A percentile compares a stretch with the other conserved stretches of the same genome.
These are phyloP conservation scores for Solanum verrucosum DNA, from an alignment of 257 asterid genomes.

Conservation along the genomic window DNA sequence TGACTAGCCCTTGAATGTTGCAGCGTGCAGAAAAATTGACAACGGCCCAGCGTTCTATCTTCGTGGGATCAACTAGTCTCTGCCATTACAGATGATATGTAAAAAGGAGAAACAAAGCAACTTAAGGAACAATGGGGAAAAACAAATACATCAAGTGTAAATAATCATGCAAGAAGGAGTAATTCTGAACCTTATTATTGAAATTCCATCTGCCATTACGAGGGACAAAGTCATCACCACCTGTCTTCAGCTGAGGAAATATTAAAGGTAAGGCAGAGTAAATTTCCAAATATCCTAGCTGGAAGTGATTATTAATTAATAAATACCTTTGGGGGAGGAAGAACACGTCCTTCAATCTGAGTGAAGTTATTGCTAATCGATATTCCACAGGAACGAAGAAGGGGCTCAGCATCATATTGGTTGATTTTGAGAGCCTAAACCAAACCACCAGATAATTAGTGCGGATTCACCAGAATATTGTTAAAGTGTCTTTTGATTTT, in stretches of 20 bases:
- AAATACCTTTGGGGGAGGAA: slow-evolving; percentile 66
- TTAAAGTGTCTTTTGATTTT: not conserved
- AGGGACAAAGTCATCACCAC: slow-evolving; percentile 65
- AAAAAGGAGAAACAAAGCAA: not conserved
- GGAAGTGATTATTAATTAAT: not conserved
- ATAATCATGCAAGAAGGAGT: not conserved
- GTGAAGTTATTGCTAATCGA: slow-evolving; percentile 52
- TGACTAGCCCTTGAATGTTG: slow-evolving; percentile 39
- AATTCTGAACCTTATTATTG: slow-evolving; percentile 54
- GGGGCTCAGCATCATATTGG: slow-evolving; percentile 70
- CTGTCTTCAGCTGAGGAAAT: slow-evolving; percentile 60
- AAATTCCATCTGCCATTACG: slow-evolving; percentile 92
- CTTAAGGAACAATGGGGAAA: not conserved
- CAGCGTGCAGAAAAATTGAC: slow-evolving; percentile 92
- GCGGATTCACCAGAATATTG: not conserved
- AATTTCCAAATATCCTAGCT: not conserved
- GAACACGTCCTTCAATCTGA: slow-evolving; percentile 80
- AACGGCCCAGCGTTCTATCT: slow-evolving; percentile 80
- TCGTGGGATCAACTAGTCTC: slow-evolving; percentile 55
- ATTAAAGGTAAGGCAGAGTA: not conserved
- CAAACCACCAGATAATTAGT: slow-evolving; percentile 1
- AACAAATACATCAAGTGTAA: not conserved
- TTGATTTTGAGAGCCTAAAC: slow-evolving; percentile 70
- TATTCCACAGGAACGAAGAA: slow-evolving; percentile 79
- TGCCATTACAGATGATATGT: slow-evolving; percentile 10